These are phyloP conservation scores for Aspergillus texensis DNA, from an alignment of 2,329 filamentous ascomycete species.

Conservation along the genomic window DNA sequence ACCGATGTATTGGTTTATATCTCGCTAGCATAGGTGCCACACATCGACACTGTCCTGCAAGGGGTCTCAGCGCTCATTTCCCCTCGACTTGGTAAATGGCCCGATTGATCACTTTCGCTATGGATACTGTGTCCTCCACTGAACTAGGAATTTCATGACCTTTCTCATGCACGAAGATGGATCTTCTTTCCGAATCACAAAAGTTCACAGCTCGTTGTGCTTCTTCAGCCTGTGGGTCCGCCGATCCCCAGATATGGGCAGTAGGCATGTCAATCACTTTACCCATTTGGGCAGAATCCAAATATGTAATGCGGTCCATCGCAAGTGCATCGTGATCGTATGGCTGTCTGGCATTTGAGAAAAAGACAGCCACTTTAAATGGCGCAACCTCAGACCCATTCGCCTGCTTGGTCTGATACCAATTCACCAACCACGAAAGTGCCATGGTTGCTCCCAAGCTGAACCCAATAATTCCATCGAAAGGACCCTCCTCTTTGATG, in stretches of 20 bases:
- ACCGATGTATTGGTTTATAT: background rate
- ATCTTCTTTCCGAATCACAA: constrained; percentile 13
- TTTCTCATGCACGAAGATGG: constrained; percentile 15
- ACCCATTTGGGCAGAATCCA: constrained; percentile 1
- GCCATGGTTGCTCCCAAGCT: constrained; percentile 28
- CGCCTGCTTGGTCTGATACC: constrained; percentile 8
- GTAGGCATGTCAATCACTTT: constrained; percentile 16
- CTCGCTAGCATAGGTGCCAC: background rate
- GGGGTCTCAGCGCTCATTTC: background rate
- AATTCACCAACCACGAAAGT: constrained; percentile 17
- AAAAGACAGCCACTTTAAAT: constrained; percentile 29
- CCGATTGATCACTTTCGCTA: constrained; percentile 5
- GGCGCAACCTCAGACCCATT: constrained; percentile 11
- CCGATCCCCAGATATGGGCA: constrained; percentile 21
- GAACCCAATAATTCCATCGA: constrained; percentile 33
- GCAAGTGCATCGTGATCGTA: constrained; percentile 8
- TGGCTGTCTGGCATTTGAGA: constrained; percentile 16
- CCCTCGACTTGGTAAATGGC: background rate
- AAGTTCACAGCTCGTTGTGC: background rate
- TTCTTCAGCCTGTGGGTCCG: background rate
- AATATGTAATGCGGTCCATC: background rate
- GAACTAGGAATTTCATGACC: constrained; percentile 18
- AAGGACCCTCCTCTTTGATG: constrained; percentile 29
- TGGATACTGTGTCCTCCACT: background rate
- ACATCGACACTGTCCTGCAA: background rate